phyloP scores from a whole-genome alignment of 2,329 filamentous ascomycete genomes.

The Talaromyces sp. region DNA sequence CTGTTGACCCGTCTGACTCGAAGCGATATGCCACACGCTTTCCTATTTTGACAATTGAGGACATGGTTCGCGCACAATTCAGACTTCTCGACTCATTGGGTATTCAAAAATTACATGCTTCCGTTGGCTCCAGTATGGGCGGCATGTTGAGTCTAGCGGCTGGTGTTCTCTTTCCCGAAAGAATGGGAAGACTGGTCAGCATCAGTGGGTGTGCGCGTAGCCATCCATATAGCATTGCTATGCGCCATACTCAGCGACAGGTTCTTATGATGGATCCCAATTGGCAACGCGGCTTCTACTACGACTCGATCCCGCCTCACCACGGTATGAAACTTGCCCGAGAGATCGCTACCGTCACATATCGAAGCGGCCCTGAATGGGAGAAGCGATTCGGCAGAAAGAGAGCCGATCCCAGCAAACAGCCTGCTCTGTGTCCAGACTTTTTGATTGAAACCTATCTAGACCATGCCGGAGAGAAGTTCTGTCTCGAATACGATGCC shows the following conservation, averaged over 20 bases:
- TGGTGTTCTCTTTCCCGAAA: conserved; percentile 74
- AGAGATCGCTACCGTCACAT: conserved; percentile 96
- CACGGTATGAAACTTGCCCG: conserved; percentile 96
- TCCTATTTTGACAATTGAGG: conserved; percentile 89
- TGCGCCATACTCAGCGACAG: conserved; percentile 96
- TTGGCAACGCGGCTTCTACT: conserved; percentile 95
- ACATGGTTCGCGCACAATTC: conserved; percentile 97
- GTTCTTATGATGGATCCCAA: conserved; percentile 99
- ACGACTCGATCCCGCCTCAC: conserved; percentile 81
- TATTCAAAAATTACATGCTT: conserved; percentile 77
- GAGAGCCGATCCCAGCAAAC: conserved; percentile 78
- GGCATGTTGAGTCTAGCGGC: conserved; percentile 95
- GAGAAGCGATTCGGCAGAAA: conserved; percentile 87
- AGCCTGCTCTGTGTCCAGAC: conserved; percentile 91
- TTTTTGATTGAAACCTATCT: conserved; percentile 98
- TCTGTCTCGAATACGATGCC: conserved; percentile 91
- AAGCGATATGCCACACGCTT: conserved; percentile 90
- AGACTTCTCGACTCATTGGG: conserved; percentile 74
- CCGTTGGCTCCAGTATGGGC: conserved; percentile 94
- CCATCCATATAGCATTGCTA: conserved; percentile 96
- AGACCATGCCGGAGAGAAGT: conserved; percentile 97
- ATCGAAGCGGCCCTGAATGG: conserved; percentile 95
- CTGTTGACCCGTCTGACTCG: conserved; percentile 81
- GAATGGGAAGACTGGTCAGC: conserved; percentile 77
- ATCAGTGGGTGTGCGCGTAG: conserved; percentile 92